Conservation (phyloP, 345 rosid species). For the Moricandia arvensis region DNA sequence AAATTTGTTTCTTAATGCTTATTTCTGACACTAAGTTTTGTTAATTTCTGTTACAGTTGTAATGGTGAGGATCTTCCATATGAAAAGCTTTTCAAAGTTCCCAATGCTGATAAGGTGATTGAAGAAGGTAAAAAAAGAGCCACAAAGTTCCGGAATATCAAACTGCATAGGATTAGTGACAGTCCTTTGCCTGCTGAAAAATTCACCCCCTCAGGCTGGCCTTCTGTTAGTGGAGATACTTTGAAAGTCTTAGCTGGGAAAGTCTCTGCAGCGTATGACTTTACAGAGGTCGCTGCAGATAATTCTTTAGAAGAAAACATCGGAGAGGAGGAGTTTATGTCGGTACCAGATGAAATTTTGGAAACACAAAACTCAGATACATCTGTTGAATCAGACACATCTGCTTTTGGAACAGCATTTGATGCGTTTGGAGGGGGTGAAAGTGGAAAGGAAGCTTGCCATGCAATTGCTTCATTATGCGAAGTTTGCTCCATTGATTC, state of each 20-base stretch:
- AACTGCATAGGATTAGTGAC: conserved; percentile 50
- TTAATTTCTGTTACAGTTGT: conserved; percentile 44
- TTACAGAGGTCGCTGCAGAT: conserved; percentile 35
- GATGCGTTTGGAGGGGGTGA: conserved; percentile 52
- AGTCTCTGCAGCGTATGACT: conserved; percentile 71
- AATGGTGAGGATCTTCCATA: conserved; percentile 43
- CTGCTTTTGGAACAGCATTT: conserved; percentile 56
- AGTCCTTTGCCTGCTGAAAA: conserved; percentile 50
- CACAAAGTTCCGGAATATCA: conserved; percentile 63
- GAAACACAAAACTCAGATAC: conserved; percentile 22
- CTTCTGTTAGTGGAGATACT: conserved; percentile 75
- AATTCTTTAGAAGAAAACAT: conserved; percentile 36
- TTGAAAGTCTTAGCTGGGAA: conserved; percentile 76
- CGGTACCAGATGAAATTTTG: conserved; percentile 26
- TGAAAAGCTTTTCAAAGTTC: conserved; percentile 56
- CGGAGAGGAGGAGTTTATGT: conserved; percentile 20
- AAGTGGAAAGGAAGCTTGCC: conserved; percentile 81
- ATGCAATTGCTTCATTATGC: conserved; percentile 88
- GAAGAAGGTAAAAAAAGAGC: conserved; percentile 86
- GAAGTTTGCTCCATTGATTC: conserved; percentile 91
- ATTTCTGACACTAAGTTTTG: conserved; percentile 14
- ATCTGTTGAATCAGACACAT: conserved; percentile 35
- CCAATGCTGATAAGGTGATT: conserved; percentile 70
- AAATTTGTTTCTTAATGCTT: neutral
- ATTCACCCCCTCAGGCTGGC: conserved; percentile 78